Base-by-base conservation (phyloP, 2,329 filamentous ascomycete species). In the Macrophomina pseudophaseolina region DNA sequence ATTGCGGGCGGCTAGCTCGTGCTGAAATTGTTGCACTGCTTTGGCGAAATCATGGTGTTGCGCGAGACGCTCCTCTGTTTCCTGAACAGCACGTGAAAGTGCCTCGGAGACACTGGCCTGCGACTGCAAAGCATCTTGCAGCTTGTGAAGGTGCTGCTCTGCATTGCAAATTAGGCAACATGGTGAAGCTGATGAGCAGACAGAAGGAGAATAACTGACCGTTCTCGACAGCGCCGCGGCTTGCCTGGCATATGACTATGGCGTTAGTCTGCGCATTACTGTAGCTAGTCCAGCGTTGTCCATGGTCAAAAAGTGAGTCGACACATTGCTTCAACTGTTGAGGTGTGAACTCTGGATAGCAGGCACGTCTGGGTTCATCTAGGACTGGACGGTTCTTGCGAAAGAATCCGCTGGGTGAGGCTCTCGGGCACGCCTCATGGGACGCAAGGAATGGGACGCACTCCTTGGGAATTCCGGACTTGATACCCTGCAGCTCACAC, bases 281-380 rank as follows among this genome's bases (percentile, higher is more conserved):
- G 77, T 88, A 91, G 30, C 87, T 89, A 1, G 83, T 88, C 87
- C 88, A 90, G 73, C 82, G 85, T 52, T 87, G 86, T 1, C 84
- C 81, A 30, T 83, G 80, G 18, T 82, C 81, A 53, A 85, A 83
- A 1, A 91, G 75, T 4, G 82, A 82, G 53, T 78, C 80, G 4
- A 88, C 76, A 70, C 88, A 91, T 9, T 77, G 71, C 53, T 81
- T 78, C 30, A 88, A 74, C 53, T 81, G 71, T 14, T 70, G 60
- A 5, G 73, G 71, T 32, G 73, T 79, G 38, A 74, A 68, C 1
- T 72, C 69, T 0, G 74, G 74, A 44, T 80, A 80, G 67, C 78
- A 80, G 5, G 75, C 70, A 9, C 52, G 51, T 18, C 49, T 67
- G 23, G 16, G 12, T 46, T 73, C 73, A 28, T 73, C 69, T 9